phyloP scores from a whole-genome alignment of 2,329 filamentous ascomycete genomes.

The Cyphellophora attinorum region DNA sequence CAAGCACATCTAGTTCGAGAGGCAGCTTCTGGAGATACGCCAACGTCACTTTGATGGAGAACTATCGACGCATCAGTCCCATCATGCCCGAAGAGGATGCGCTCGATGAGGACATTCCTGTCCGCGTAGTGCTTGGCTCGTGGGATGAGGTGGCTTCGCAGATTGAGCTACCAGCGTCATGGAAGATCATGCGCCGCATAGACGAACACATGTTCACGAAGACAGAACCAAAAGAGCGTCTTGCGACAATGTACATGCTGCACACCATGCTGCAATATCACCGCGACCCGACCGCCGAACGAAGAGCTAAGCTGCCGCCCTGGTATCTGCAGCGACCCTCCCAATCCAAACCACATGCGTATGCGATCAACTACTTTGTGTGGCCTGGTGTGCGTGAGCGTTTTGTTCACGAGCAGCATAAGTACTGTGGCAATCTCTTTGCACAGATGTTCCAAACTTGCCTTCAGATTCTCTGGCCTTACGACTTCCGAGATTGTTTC shows the following conservation, averaged over 20 bases:
- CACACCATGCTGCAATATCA: constrained; percentile 4
- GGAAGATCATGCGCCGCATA: constrained; percentile 4
- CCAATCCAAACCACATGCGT: background rate
- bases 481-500: constrained; percentile 10
- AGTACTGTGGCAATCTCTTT: constrained; percentile 7
- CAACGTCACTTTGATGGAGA: constrained; percentile 6
- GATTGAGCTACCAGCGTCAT: constrained; percentile 5
- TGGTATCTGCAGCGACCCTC: constrained; percentile 2
- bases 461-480: constrained; percentile 6
- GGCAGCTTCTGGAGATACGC: constrained; percentile 17
- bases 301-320: constrained; percentile 2
- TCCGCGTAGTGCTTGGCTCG: constrained; percentile 6
- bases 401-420: constrained; percentile 5
- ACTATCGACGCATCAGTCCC: constrained; percentile 3
- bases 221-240: constrained; percentile 1
- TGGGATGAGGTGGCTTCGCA: constrained; percentile 7
- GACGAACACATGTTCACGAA: constrained; percentile 6
- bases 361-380: constrained; percentile 6
- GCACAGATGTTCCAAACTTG: constrained; percentile 3
- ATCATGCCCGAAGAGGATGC: constrained; percentile 6
- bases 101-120: constrained; percentile 5
- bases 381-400: constrained; percentile 6
- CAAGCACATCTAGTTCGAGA: constrained; percentile 5
- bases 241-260: constrained; percentile 4
- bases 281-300: constrained; percentile 4